Base-by-base conservation (phyloP, 2,329 filamentous ascomycete species). In the Curvularia spicifera region DNA sequence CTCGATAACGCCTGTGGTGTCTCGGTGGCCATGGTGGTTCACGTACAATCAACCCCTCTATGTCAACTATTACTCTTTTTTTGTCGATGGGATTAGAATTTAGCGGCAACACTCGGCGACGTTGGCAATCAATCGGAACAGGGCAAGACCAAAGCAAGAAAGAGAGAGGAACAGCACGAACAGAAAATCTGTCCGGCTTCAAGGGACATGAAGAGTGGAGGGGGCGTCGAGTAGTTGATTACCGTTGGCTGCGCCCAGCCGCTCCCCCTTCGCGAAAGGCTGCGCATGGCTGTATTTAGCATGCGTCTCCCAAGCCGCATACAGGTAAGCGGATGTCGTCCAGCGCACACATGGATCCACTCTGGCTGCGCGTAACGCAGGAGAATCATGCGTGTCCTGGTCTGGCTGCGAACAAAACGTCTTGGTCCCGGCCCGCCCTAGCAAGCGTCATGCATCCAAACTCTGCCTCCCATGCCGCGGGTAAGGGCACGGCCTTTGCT, bases 211-310 rank as follows among this genome's bases (percentile, higher is more conserved):
- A 53, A 35, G 53, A 22, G 46, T 48, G 52, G 56, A 33, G 43
- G 40, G 43, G 40, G 49, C 26, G 45, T 37, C 31, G 57, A 48
- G 57, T 26, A 53, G 48, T 43, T 20, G 44, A 33, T 33, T 44
- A 54, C 50, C 31, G 39, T 57, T 59, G 46, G 46, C 44, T 26
- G 39, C 48, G 46, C 51, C 51, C 55, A 58, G 58, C 47, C 55
- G 55, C 55, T 44, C 42, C 54, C 49, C 47, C 55, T 61, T 61
- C 55, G 55, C 55, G 33, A n/a, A 43, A 56, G 54, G 46, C 58
- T 54, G 50, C 57, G 50, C 44, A 26, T 55, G 51, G 58, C 58
- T 58, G 58, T 61, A 61, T 61, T 61, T 58, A 57, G 54, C 33
- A 53, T 51, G 50, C 42, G 37, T 24, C 43, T 33, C 50, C 51